These are phyloP conservation scores for Setaria viridis DNA, from an alignment of 202 grass and related monocot species.

Conservation along the genomic window DNA sequence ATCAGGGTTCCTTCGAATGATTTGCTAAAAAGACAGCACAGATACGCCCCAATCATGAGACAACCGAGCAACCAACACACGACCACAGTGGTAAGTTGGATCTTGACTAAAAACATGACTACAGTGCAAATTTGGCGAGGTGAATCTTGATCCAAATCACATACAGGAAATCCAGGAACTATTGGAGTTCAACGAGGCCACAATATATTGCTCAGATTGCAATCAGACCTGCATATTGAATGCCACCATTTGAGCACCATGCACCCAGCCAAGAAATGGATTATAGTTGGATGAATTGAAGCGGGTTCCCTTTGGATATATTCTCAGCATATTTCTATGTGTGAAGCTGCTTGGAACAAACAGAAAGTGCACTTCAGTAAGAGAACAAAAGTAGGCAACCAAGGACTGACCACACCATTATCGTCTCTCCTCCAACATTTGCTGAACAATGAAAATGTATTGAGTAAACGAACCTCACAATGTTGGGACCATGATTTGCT, in stretches of 20 bases:
- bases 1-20: background rate
- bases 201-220: slow-evolving; percentile 24
- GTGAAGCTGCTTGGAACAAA: slow-evolving; percentile 81
- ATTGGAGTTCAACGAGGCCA: slow-evolving; percentile 6
- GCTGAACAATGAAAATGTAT: slow-evolving; percentile 18
- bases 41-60: background rate
- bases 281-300: slow-evolving; percentile 95
- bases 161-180: background rate
- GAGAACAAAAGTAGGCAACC: slow-evolving; percentile 22
- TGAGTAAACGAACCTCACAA: slow-evolving; percentile 69
- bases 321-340: slow-evolving; percentile 91
- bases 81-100: background rate
- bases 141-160: slow-evolving; percentile 3
- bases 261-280: slow-evolving; percentile 95
- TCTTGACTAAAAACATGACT: background rate
- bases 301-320: slow-evolving; percentile 94
- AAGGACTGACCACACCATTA: background rate
- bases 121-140: background rate
- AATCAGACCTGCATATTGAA: slow-evolving; percentile 94
- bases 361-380: slow-evolving; percentile 45
- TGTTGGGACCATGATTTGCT: slow-evolving; percentile 54
- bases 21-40: background rate
- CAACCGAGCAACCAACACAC: slow-evolving; percentile 4
- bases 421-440: background rate
- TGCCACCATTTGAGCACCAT: slow-evolving; percentile 99